Base-by-base conservation (phyloP, 129 eudicot genomes). In the Logfia minima region DNA sequence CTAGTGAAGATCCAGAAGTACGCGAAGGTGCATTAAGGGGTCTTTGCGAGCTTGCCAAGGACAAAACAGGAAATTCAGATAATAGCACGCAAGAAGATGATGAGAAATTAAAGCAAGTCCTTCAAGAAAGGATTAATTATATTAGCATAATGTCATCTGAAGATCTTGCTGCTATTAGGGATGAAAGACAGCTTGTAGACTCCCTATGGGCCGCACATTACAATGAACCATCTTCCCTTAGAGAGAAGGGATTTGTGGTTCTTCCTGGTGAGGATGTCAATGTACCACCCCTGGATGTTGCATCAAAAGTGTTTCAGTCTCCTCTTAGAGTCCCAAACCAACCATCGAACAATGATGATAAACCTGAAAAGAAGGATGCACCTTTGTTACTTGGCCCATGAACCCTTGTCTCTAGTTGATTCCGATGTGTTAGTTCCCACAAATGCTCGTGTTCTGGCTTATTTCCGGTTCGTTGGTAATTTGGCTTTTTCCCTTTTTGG, bases 131-230 rank as follows among this genome's bases (percentile, higher is more conserved):
- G 52, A 91, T 93, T 6, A 70, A 83, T 37, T 82, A 79, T 34
- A 93, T 93, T 74, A 88, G 91, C 73, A 10, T 34, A 66, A 84
- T 93, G 98, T 87, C 98, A 52, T 37, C 84, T 1, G 98, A 93
- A 39, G 98, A 93, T 68, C 88, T 93, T 18, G 89, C 90, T 24
- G 92, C 93, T 39, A 86, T 79, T 2, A 84, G 70, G 70, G 98
- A 93, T n/a, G 98, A 93, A 70, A 80, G 98, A 74, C 92, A 81
- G 1, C 92, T 93, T 32, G 86, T 93, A 8, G 98, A 93, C 81
- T 84, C 90, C 8, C 82, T 93, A 14, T 91, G 98, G 98, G 80
- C 76, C 52, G 45, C 87, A 0, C 76, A 82, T n/a, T 89, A 77
- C 28, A 80, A 86, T 18, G 97, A 91, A 61, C 96, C 99, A 8